Evolutionary conservation across 805 yeast genomes (phyloP), one percentile per base, ranked within the genome.

Genomic region (Candida incommunis): DNA sequence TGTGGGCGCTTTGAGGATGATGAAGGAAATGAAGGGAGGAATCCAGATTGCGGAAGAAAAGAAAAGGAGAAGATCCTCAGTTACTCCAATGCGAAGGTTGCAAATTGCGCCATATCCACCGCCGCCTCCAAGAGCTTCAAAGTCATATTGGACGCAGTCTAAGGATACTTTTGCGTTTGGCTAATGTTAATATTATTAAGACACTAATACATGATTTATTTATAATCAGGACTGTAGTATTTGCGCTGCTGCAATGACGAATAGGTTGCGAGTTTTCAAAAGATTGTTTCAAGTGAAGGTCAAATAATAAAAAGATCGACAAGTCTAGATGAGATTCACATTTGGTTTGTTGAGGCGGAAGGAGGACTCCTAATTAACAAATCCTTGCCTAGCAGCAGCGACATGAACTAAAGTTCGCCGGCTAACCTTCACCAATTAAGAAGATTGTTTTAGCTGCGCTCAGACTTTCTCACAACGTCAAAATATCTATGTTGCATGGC

Each of bases 401-500:
- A n/a, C n/a, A n/a, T n/a, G n/a, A n/a, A n/a, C n/a, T n/a, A n/a
- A n/a, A n/a, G n/a, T n/a, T n/a, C n/a, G n/a, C n/a, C n/a, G n/a
- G n/a, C n/a, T n/a, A n/a, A n/a, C n/a, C n/a, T n/a, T n/a, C n/a
- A n/a, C n/a, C n/a, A n/a, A n/a, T n/a, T n/a, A n/a, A n/a, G n/a
- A n/a, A n/a, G n/a, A n/a, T n/a, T n/a, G n/a, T n/a, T n/a, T n/a
- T n/a, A n/a, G n/a, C n/a, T n/a, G n/a, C n/a, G 29, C 43, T 45
- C 41, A 23, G 22, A 26, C 48, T 46, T 49, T 23, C 46, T 45
- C 23, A 63, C 51, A 3, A 58, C 57, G 22, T 72, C 72, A 63
- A 82, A 80, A 58, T 79, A 82, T 9, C 70, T 68, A 64, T 87
- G 95, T 2, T 61, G 74, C 86, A 85, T 76, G 16, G 95, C 94